These are phyloP conservation scores for Orbilia blumenaviensis DNA, from an alignment of 2,329 filamentous ascomycete species.

Conservation along the genomic window DNA sequence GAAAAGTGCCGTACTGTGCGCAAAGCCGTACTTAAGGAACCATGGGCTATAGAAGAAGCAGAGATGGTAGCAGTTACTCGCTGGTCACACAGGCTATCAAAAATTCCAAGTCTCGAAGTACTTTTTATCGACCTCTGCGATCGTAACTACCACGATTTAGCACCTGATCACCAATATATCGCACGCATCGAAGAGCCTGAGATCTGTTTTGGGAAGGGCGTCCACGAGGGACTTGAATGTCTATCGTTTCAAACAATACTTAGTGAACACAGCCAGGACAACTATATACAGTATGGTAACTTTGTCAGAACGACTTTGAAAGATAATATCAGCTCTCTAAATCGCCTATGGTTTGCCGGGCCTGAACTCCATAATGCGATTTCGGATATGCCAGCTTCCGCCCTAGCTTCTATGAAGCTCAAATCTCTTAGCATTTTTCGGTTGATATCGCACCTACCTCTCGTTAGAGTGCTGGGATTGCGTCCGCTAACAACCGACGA, in stretches of 20 bases:
- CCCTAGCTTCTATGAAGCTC: conserved; percentile 11
- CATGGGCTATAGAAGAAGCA: background rate
- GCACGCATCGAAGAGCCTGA: background rate
- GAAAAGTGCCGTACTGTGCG: background rate
- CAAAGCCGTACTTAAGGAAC: background rate
- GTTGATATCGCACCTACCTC: background rate
- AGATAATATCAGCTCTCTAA: conserved; percentile 5
- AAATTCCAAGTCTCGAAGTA: background rate
- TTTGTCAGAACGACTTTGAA: background rate
- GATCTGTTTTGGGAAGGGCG: no score
- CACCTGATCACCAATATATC: conserved; percentile 35
- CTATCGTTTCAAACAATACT: conserved; percentile 25
- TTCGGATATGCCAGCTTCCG: background rate
- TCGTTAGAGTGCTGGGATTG: conserved; percentile 28
- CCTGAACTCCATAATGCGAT: conserved; percentile 7
- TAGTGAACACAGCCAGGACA: no score
- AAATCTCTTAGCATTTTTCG: conserved; percentile 28
- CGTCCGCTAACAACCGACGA: background rate
- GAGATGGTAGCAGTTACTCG: background rate
- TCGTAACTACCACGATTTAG: background rate
- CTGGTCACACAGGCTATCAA: conserved; percentile 2
- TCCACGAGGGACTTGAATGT: background rate
- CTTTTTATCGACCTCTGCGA: conserved; percentile 30
- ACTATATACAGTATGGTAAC: no score
- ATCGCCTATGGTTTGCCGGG: conserved; percentile 34